Base-by-base conservation (phyloP, 345 rosid genomes). In the Salix purpurea region DNA sequence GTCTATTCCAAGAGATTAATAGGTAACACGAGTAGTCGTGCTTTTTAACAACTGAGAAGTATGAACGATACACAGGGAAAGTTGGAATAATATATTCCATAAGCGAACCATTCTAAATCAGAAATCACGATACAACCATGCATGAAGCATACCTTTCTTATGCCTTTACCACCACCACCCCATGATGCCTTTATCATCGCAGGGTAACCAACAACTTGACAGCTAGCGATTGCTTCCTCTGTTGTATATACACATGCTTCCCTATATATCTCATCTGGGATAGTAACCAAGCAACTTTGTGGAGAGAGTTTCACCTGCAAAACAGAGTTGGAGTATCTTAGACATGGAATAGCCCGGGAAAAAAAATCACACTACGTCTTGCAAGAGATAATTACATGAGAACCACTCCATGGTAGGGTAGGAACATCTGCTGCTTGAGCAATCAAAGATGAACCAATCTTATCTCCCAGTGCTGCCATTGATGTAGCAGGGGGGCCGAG, bases 381-480 rank as follows among this genome's bases (percentile, higher is more conserved):
- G 50, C 60, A 65, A 37, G 56, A 68, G 62, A 71, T 60, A 78
- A 75, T 86, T 85, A 93, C 99, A 86, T 91, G 95, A 77, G 99
- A 92, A 76, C 99, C 99, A 87, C 99, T 94, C 99, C 99, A 96
- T 48, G 97, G 97, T 82, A 96, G 91, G 76, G 99, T 94, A 36
- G 99, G 99, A 79, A 96, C 99, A 46, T 94, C 92, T n/a, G 98
- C 99, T n/a, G 98, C 93, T 85, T 96, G 99, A 77, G 99, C 99
- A 88, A 96, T 96, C 84, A 96, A 91, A 19, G 99, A 96, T 37
- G 99, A 96, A 78, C 99, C 99, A 60, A 96, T 91, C 84, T 96
- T 96, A 88, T 96, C 99, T 74, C 99, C 99, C 75, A 96, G 72
- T 81, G 99, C 99, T 66, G 89, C 91, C 99, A 96, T 96, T 28